Conservation (phyloP, 495 filamentous ascomycete genomes). For the Choiromyces venosus region DNA sequence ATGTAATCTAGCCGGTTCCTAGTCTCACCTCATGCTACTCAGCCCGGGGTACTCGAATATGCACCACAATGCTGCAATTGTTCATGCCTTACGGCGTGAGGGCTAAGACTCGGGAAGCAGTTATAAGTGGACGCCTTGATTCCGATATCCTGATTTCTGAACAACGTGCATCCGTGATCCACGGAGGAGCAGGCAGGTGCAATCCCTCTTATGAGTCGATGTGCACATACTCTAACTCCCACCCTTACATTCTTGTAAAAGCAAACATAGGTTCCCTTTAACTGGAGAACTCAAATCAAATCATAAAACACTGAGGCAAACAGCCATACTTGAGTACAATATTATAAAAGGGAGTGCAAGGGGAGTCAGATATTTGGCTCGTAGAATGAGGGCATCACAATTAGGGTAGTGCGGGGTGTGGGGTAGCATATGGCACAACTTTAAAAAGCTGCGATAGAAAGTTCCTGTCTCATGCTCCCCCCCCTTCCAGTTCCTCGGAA, state of each 20-base stretch:
- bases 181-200: neutral
- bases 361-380: neutral
- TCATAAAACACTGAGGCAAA: neutral
- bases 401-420: neutral
- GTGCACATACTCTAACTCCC: neutral
- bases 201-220: neutral
- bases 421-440: neutral
- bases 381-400: neutral
- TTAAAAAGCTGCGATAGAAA: neutral
- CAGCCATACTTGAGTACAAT: no score
- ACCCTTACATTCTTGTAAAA: neutral
- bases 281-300: neutral
- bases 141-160: neutral
- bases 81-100: neutral
- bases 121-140: neutral
- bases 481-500: neutral
- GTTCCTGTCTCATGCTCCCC: neutral
- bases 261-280: neutral
- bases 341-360: neutral
- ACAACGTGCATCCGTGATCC: neutral
- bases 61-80: neutral
- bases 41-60: neutral
- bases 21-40: neutral
- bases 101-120: neutral
- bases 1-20: neutral